Base-by-base conservation (phyloP, 2,329 filamentous ascomycete genomes). In the Trichoderma arundinaceum region DNA sequence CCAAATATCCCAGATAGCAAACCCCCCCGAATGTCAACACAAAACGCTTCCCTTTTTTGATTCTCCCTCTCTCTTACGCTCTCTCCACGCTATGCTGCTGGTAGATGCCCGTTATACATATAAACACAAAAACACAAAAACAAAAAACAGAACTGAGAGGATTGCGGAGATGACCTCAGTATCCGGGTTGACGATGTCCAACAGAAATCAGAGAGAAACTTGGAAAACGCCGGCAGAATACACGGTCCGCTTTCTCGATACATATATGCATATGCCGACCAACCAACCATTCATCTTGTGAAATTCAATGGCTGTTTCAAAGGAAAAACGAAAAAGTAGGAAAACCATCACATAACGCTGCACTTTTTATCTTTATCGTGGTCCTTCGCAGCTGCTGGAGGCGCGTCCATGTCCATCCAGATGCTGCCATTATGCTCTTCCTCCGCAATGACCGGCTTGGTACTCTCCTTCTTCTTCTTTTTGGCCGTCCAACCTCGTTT, bases 351-450 rank as follows among this genome's bases (percentile, higher is more conserved):
- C 85, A 87, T 87, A 56, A 87, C 75, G 22, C 76, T 68, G 70
- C 85, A 87, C 71, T 82, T 86, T 72, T 77, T 82, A 15, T 81
- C 78, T 72, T 82, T 85, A 66, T 78, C 80, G 44, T 80, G 78
- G 32, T 76, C 73, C 44, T 72, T 74, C 10, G 72, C 69, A 8
- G 68, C 68, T 17, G 71, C 74, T 56, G 65, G 70, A 28, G 80
- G 77, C 12, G 84, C 77, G 69, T 88, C 84, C 1, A 84, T 87
- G 84, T 84, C 84, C 1, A 84, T 87, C 85, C 84, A 87, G 17
- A 78, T 83, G 8, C 78, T 77, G 68, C 75, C 80, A 71, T 81
- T 84, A 43, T 74, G 77, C 8, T 73, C 76, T 66, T 58, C 41
- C 19, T 57, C 66, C 6, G 43, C 58, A 46, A 44, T 46, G 22